Conservation (phyloP, 768 basidiomycete genomes). For the Trametes gibbosa region DNA sequence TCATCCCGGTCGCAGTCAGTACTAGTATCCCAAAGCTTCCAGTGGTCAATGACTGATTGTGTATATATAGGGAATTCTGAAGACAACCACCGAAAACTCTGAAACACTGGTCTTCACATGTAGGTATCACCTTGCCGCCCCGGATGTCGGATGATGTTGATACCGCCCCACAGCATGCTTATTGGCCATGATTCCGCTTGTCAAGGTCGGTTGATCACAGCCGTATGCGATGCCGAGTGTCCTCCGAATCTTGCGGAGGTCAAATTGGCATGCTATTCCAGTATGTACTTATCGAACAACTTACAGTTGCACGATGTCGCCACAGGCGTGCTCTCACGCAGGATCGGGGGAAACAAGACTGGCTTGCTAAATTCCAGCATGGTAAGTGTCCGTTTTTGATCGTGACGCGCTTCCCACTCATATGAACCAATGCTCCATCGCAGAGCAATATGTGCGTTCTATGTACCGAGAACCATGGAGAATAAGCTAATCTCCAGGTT, state of each 20-base stretch:
- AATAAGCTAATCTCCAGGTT: background rate
- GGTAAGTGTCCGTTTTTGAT: slow-evolving; percentile 39
- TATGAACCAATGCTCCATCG: slow-evolving; percentile 36
- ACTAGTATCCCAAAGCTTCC: background rate
- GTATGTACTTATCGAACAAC: background rate
- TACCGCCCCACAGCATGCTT: slow-evolving; percentile 48
- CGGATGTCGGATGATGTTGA: background rate
- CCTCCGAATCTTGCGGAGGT: too few relatives aligned
- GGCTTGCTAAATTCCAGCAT: slow-evolving; percentile 80
- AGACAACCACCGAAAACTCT: slow-evolving; percentile 44
- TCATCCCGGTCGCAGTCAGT: slow-evolving; percentile 64
- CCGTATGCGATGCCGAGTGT: background rate
- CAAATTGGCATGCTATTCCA: background rate
- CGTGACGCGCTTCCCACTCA: background rate
- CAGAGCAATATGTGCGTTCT: slow-evolving; percentile 62
- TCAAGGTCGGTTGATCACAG: slow-evolving; percentile 47
- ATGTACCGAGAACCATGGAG: background rate
- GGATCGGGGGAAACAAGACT: slow-evolving; percentile 74
- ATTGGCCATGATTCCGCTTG: slow-evolving; percentile 73
- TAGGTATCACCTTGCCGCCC: slow-evolving; percentile 33
- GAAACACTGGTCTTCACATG: slow-evolving; percentile 61
- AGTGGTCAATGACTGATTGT: background rate
- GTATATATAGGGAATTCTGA: slow-evolving; percentile 51
- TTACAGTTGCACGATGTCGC: slow-evolving; percentile 71
- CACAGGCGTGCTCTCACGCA: slow-evolving; percentile 67